Percentiles rank a stretch among this genome's conserved stretches.
Evolutionary conservation across 495 filamentous ascomycete genomes (phyloP).

Genomic region (Parathielavia hyrcaniae): DNA sequence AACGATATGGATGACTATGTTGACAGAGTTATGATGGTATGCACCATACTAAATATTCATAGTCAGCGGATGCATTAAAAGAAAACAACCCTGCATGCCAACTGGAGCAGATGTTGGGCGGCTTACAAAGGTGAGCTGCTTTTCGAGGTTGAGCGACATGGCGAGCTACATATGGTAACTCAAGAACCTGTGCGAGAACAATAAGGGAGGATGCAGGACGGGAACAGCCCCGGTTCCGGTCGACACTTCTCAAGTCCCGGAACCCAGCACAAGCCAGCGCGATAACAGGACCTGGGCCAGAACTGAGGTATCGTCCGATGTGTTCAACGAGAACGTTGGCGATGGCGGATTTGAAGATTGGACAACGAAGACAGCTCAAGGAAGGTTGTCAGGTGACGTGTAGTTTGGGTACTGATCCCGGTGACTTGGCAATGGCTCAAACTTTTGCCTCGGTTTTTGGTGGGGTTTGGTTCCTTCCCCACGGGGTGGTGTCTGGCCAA

Average conservation of each 20-base stretch:
- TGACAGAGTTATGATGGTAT: slow-evolving; percentile 87
- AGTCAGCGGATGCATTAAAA: slow-evolving; percentile 13
- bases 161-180: no score
- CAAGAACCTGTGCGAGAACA: no score
- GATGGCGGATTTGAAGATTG: neutral
- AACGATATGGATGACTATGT: slow-evolving; percentile 81
- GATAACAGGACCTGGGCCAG: neutral
- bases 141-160: slow-evolving; percentile 74
- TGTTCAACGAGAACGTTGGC: neutral
- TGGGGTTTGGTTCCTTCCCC: slow-evolving; percentile 11
- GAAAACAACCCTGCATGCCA: neutral
- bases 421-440: slow-evolving; percentile 5
- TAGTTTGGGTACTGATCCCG: slow-evolving; percentile 3
- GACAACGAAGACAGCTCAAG: neutral
- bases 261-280: slow-evolving; percentile 7
- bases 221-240: neutral
- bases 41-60: slow-evolving; percentile 70
- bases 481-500: slow-evolving; percentile 4
- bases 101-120: neutral
- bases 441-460: slow-evolving; percentile 17
- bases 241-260: neutral
- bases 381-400: neutral
- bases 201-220: neutral
- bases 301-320: neutral
- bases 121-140: slow-evolving; percentile 72